Base-by-base conservation (phyloP, 495 filamentous ascomycete species). In the Aspergillus sclerotiicarbonarius region DNA sequence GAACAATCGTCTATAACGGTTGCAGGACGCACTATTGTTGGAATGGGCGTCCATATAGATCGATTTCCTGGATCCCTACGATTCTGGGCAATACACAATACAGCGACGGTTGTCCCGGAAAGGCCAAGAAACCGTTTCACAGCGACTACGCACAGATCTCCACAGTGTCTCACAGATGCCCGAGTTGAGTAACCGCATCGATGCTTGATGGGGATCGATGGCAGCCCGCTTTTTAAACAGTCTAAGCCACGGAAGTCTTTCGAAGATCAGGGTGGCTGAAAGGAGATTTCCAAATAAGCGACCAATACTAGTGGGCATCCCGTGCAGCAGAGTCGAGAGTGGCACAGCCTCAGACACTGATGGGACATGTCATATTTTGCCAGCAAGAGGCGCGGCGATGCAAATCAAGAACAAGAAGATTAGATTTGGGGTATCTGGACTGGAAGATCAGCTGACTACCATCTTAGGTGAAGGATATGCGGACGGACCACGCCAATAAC, bases 311-410 rank as follows among this genome's bases (percentile, higher is more conserved):
- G 37, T n/a, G 37, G 7, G 6, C 13, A 41, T 16, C 12, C 30
- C 30, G 30, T 29, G 32, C 31, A 32, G 49, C n/a, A 16, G 19
- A 12, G 3, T 33, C 8, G 49, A 37, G 49, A 20, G 15, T 12
- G 29, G 15, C 3, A 13, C 31, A 37, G 16, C 12, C 13, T 9
- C 31, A 51, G 49, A 51, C 35, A 16, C 25, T 20, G 49, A 51
- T 18, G 49, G 35, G 29, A 51, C 35, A 51, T 37, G 31, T 51
- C 49, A 37, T 31, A 51, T 51, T 51, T 18, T 3, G 29, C 29
- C 9, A n/a, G 2, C 37, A 12, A 37, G 37, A n/a, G 25, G 18
- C 32, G 48, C 31, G 25, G 29, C 6, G 31, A 35, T 51, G 29
- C 25, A 25, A 35, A 35, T 35, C 8, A 9, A 35, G 33, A 7